Conservation (phyloP, 495 filamentous ascomycete genomes). For the Tricharina praecox region DNA sequence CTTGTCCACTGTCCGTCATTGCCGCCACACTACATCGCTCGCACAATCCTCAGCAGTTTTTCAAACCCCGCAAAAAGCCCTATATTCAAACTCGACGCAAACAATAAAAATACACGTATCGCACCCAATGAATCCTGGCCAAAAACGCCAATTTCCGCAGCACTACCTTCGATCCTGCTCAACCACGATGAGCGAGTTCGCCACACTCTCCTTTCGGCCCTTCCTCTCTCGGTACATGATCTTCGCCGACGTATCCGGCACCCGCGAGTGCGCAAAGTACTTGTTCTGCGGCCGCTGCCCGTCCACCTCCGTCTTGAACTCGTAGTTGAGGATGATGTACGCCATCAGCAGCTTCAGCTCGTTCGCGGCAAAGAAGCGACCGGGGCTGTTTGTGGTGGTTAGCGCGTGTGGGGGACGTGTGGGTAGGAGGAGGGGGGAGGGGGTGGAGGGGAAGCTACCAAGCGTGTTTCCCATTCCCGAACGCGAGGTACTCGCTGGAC, state of each 20-base stretch:
- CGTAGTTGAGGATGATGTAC: constrained; percentile 33
- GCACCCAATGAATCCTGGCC: no score
- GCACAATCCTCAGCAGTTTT: no score
- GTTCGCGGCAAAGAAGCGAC: constrained; percentile 31
- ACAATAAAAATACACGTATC: no score
- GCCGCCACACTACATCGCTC: no score
- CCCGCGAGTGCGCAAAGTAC: constrained; percentile 12
- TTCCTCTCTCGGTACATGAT: constrained; percentile 13
- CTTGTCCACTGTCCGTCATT: no score
- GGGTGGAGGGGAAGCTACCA: constrained; percentile 14
- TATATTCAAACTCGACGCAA: no score
- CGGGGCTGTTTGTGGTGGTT: constrained; percentile 32
- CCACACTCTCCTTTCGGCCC: neutral
- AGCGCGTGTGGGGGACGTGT: no score
- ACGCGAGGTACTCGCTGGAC: constrained; percentile 11
- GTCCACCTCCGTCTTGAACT: constrained; percentile 30
- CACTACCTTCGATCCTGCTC: no score
- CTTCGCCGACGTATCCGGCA: constrained; percentile 6
- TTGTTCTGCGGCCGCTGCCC: constrained; percentile 8
- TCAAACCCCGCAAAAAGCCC: no score
- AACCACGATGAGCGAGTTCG: no score
- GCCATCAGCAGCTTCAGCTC: constrained; percentile 31
- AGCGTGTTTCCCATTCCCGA: constrained; percentile 20
- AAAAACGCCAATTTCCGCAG: no score
- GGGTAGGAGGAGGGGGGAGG: no score